phyloP scores from a whole-genome alignment of 148 eudicot species.

The Nyssa sinensis region DNA sequence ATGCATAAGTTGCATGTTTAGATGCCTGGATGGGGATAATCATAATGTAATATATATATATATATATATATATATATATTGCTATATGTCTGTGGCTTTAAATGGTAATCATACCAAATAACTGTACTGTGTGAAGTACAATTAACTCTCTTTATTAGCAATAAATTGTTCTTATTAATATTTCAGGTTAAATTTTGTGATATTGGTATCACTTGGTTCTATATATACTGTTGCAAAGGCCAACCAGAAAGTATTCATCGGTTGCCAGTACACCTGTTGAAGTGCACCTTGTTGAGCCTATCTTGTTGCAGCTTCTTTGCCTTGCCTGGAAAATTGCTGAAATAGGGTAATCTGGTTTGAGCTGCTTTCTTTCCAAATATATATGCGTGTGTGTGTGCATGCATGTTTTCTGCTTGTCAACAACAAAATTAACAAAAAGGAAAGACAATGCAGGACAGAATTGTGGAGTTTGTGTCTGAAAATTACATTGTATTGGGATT shows the following conservation, averaged over 20 bases:
- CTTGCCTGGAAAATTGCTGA: slow-evolving; percentile 5
- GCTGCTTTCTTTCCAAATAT: background rate
- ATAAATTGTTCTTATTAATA: background rate
- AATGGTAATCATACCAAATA: background rate
- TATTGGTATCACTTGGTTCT: background rate
- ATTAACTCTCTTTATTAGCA: background rate
- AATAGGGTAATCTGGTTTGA: background rate
- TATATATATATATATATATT: background rate
- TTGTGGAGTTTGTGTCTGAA: background rate
- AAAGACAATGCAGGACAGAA: background rate
- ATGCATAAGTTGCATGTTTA: background rate
- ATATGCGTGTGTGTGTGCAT: background rate
- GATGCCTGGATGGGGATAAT: background rate
- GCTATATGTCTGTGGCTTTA: background rate
- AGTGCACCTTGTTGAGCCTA: background rate
- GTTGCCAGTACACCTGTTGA: background rate
- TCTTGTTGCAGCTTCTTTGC: background rate
- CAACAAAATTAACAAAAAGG: background rate
- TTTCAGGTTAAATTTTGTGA: background rate
- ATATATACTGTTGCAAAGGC: background rate
- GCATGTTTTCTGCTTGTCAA: background rate
- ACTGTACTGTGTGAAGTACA: background rate
- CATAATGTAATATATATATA: background rate
- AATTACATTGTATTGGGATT: background rate
- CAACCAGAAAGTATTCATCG: background rate